Conservation (phyloP, 2,329 filamentous ascomycete genomes). For the Ustilaginoidea virens region DNA sequence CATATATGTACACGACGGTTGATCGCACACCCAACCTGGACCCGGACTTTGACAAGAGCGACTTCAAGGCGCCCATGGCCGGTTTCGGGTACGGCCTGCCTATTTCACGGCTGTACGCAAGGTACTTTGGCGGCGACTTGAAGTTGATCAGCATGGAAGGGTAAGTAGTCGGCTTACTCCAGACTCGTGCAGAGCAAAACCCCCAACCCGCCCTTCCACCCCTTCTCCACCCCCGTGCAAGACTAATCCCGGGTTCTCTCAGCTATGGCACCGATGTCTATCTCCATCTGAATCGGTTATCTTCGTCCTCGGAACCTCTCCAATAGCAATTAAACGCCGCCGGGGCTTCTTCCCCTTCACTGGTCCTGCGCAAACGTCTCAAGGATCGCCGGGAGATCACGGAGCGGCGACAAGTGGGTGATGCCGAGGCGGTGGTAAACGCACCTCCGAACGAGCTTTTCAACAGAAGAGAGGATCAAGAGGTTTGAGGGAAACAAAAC, state of each 20-base stretch:
- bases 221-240: not conserved
- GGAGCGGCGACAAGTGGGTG: slow-evolving; percentile 79
- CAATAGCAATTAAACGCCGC: slow-evolving; percentile 67
- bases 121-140: slow-evolving; percentile 93
- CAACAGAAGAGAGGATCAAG: slow-evolving; percentile 15
- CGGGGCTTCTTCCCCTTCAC: slow-evolving; percentile 17
- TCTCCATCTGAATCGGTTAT: slow-evolving; percentile 89
- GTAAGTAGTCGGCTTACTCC: slow-evolving; percentile 33
- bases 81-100: slow-evolving; percentile 97
- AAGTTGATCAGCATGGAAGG: slow-evolving; percentile 99
- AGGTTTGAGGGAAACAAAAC: slow-evolving; percentile 21
- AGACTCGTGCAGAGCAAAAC: too few relatives aligned
- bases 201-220: too few relatives aligned
- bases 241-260: not conserved
- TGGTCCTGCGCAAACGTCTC: slow-evolving; percentile 47
- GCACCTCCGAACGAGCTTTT: slow-evolving; percentile 17
- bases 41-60: slow-evolving; percentile 95
- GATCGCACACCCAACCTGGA: slow-evolving; percentile 90
- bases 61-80: slow-evolving; percentile 98
- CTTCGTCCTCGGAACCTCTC: slow-evolving; percentile 86
- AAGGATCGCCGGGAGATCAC: slow-evolving; percentile 56
- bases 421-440: slow-evolving; percentile 65
- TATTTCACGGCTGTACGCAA: slow-evolving; percentile 83
- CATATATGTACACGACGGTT: slow-evolving; percentile 99
- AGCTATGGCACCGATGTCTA: slow-evolving; percentile 98